A percentile compares a stretch with the other conserved stretches of the same genome.
These are phyloP conservation scores for Kernera saxatilis DNA, from an alignment of 345 rosid genomes.

Conservation along the genomic window DNA sequence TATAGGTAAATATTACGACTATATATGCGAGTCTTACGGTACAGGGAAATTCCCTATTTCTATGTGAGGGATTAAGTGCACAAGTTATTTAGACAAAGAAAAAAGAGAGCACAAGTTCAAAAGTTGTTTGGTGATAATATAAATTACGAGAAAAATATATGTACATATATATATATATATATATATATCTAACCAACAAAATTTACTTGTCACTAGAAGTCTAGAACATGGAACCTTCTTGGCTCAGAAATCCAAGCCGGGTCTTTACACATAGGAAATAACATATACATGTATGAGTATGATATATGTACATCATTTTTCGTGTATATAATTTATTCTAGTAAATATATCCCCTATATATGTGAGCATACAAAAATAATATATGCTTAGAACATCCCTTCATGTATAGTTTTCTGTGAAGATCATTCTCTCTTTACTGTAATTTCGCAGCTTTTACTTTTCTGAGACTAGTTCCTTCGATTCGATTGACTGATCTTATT, in stretches of 20 bases:
- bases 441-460: conserved; percentile 30
- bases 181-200: neutral
- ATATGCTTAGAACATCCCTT: conserved; percentile 1
- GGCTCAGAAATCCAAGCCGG: neutral
- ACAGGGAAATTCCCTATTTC: neutral
- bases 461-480: neutral
- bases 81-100: neutral
- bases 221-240: conserved; percentile 15
- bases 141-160: neutral
- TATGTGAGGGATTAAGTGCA: neutral
- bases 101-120: neutral
- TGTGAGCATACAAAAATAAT: neutral
- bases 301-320: neutral
- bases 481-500: conserved; percentile 13
- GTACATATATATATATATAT: too few relatives aligned
- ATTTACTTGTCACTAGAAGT: neutral
- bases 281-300: neutral
- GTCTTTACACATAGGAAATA: neutral
- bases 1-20: too few relatives aligned
- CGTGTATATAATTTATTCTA: neutral
- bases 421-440: conserved; percentile 26
- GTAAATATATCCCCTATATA: neutral
- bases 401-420: conserved; percentile 20
- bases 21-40: neutral
- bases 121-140: neutral